Evolutionary conservation across 805 yeast species (phyloP).

Genomic region (Naumovozyma castellii): DNA sequence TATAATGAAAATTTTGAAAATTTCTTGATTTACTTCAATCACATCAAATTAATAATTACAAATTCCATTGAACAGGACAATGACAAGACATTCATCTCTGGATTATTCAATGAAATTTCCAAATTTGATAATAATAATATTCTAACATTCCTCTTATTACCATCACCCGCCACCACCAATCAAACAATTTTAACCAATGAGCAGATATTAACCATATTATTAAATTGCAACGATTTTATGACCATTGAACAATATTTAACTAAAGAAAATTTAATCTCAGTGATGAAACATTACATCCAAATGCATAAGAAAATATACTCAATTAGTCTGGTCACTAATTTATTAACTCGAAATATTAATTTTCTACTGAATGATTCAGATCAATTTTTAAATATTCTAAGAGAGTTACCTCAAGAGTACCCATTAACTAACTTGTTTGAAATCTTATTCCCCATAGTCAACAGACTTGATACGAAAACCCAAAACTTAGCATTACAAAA

Average conservation of each 20-base stretch:
- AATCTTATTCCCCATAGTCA: constrained; percentile 10
- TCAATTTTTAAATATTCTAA: constrained; percentile 6
- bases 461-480: constrained; percentile 4
- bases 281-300: constrained; percentile 14
- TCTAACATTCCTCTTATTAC: constrained; percentile 5
- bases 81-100: not conserved
- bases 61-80: constrained; percentile 1
- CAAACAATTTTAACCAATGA: not conserved
- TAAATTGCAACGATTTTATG: constrained; percentile 21
- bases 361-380: constrained; percentile 5
- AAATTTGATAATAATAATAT: constrained; percentile 17
- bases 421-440: constrained; percentile 10
- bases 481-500: constrained; percentile 14
- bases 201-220: constrained; percentile 2
- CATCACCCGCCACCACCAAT: not conserved
- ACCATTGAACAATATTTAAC: constrained; percentile 13
- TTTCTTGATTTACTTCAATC: constrained; percentile 5
- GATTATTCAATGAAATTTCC: constrained; percentile 5
- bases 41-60: not conserved
- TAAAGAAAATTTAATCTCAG: constrained; percentile 9
- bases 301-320: constrained; percentile 6
- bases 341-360: constrained; percentile 14
- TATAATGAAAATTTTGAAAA: constrained; percentile 4
- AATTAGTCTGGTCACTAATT: constrained; percentile 7
- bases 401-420: constrained; percentile 12